phyloP scores from a whole-genome alignment of 345 rosid genomes.

The Clausena lansium region DNA sequence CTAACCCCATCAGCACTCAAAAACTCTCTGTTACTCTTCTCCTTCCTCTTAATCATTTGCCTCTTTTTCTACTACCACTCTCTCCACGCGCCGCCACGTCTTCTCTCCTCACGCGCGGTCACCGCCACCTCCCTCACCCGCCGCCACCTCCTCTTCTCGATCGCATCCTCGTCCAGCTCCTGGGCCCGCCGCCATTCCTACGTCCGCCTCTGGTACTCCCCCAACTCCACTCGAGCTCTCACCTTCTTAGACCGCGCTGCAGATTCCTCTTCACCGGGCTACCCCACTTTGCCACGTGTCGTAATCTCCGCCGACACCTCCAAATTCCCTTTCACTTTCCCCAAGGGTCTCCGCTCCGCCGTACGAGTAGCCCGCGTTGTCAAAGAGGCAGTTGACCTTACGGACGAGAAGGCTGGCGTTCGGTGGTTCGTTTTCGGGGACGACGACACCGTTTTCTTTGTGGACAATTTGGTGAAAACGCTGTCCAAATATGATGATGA shows the following conservation, averaged over 20 bases:
- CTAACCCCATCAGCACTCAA: slow-evolving; percentile 23
- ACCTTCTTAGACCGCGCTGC: slow-evolving; percentile 57
- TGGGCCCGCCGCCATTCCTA: slow-evolving; percentile 60
- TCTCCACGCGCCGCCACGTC: slow-evolving; percentile 25
- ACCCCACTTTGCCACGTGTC: slow-evolving; percentile 52
- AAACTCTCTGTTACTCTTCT: slow-evolving; percentile 44
- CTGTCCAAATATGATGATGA: slow-evolving; percentile 78
- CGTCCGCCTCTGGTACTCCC: slow-evolving; percentile 71
- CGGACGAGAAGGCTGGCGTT: slow-evolving; percentile 40
- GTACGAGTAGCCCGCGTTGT: slow-evolving; percentile 83
- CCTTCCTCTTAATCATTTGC: slow-evolving; percentile 41
- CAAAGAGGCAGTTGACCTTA: slow-evolving; percentile 69
- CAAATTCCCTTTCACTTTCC: slow-evolving; percentile 67
- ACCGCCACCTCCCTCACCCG: slow-evolving; percentile 27
- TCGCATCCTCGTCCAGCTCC: slow-evolving; percentile 69
- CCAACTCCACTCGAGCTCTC: slow-evolving; percentile 62
- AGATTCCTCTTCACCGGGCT: slow-evolving; percentile 16
- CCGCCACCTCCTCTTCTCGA: slow-evolving; percentile 66
- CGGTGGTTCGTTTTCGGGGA: slow-evolving; percentile 95
- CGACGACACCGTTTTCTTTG: slow-evolving; percentile 85
- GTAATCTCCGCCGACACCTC: slow-evolving; percentile 61
- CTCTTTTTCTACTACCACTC: slow-evolving; percentile 35
- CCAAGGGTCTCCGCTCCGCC: slow-evolving; percentile 74
- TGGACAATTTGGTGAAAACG: slow-evolving; percentile 69
- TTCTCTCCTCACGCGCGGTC: slow-evolving; percentile 24